phyloP scores from a whole-genome alignment of 2,329 filamentous ascomycete genomes.

The Talaromyces sp. region DNA sequence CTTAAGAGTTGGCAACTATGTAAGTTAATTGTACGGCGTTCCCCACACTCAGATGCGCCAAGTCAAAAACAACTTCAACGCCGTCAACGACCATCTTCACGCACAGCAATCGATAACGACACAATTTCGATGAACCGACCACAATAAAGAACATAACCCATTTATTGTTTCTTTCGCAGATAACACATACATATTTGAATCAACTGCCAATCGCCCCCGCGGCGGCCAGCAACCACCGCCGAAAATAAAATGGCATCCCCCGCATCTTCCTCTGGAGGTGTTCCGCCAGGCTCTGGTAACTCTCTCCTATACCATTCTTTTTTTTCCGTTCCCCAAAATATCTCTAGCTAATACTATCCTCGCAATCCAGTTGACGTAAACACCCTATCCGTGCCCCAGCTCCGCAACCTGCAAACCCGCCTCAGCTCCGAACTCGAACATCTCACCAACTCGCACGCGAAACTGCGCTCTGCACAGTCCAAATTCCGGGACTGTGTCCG shows the following conservation, averaged over 20 bases:
- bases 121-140: background rate
- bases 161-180: background rate
- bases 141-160: background rate
- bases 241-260: conserved; percentile 22
- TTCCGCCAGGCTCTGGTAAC: conserved; percentile 25
- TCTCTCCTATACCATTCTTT: background rate
- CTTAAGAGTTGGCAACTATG: no score
- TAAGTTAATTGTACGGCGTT: background rate
- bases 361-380: conserved; percentile 53
- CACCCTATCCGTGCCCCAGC: conserved; percentile 74
- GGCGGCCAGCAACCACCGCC: background rate
- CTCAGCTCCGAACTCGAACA: conserved; percentile 95
- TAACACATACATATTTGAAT: background rate
- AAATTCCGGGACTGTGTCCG: conserved; percentile 89
- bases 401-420: conserved; percentile 89
- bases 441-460: conserved; percentile 81
- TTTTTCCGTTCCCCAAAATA: background rate
- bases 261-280: conserved; percentile 19
- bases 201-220: background rate
- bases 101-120: background rate
- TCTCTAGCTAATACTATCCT: background rate
- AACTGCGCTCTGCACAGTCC: conserved; percentile 80
- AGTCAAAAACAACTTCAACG: background rate
- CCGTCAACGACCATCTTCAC: background rate
- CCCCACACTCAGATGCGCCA: background rate